Percentiles rank a stretch among this genome's conserved stretches.
phyloP scores from a whole-genome alignment of 495 filamentous ascomycete species.

The Penicillium argentinense region DNA sequence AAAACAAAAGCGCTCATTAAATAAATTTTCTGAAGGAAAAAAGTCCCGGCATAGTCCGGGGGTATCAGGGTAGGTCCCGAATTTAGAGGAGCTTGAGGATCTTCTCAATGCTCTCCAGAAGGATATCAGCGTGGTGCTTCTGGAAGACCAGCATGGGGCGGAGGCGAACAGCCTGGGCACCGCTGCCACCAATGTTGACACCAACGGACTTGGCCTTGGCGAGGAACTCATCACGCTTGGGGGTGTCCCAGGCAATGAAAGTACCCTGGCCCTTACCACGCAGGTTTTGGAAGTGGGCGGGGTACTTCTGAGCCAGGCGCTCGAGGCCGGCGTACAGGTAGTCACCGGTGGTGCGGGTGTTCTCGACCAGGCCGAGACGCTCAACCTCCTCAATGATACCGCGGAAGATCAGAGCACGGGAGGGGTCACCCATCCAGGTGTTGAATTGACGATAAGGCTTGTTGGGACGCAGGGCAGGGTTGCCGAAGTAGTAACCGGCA shows the following conservation, averaged over 20 bases:
- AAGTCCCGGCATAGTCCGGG: conserved; percentile 10
- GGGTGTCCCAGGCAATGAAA: conserved; percentile 95
- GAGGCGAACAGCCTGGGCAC: conserved; percentile 75
- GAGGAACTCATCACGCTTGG: conserved; percentile 80
- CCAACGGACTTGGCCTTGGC: conserved; percentile 71
- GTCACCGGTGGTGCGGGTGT: conserved; percentile 78
- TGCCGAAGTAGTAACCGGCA: conserved; percentile 94
- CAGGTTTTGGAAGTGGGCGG: conserved; percentile 82
- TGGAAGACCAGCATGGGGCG: conserved; percentile 97
- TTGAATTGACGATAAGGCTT: conserved; percentile 99
- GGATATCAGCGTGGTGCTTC: conserved; percentile 77
- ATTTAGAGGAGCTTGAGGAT: conserved; percentile 60
- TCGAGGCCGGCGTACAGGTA: conserved; percentile 78
- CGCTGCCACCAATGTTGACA: conserved; percentile 91
- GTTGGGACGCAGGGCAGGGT: conserved; percentile 86
- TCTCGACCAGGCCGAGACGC: conserved; percentile 71
- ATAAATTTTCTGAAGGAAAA: conserved; percentile 12
- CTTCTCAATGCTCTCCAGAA: conserved; percentile 73
- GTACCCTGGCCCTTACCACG: conserved; percentile 94
- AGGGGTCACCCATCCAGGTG: conserved; percentile 99
- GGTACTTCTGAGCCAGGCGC: conserved; percentile 69
- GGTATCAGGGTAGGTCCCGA: conserved; percentile 4
- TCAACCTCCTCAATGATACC: conserved; percentile 91
- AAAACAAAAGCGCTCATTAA: conserved; percentile 27
- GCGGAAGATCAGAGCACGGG: conserved; percentile 84